A percentile compares a stretch with the other conserved stretches of the same genome.
Evolutionary conservation across 2,329 filamentous ascomycete species (phyloP).

Genomic region (Colletotrichum echinochloae): DNA sequence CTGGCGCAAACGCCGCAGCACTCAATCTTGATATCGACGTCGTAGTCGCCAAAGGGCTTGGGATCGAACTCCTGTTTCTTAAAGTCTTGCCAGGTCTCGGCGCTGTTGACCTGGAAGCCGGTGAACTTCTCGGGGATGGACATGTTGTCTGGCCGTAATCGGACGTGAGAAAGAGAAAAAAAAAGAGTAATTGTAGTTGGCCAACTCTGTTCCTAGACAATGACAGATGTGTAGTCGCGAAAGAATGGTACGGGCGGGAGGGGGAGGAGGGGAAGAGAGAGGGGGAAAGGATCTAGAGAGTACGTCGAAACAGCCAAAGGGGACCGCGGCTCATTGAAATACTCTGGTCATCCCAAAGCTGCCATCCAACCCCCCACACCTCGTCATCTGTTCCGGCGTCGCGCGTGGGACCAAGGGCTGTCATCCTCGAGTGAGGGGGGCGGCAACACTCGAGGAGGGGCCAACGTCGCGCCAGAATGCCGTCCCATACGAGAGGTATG

Average conservation of each 20-base stretch:
- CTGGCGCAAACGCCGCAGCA: conserved; percentile 82
- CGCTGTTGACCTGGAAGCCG: conserved; percentile 69
- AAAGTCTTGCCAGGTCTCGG: conserved; percentile 69
- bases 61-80: conserved; percentile 82
- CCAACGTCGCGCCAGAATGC: conserved; percentile 33
- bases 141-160: conserved; percentile 51
- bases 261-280: conserved; percentile 22
- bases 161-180: conserved; percentile 3
- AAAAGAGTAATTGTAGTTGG: not conserved
- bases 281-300: not conserved
- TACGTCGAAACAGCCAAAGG: conserved; percentile 17
- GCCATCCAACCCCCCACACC: conserved; percentile 27
- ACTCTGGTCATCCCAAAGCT: conserved; percentile 37
- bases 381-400: conserved; percentile 20
- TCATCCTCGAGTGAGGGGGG: conserved; percentile 36
- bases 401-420: conserved; percentile 22
- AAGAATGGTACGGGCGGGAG: conserved; percentile 3
- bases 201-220: not conserved
- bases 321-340: conserved; percentile 36
- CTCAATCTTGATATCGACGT: conserved; percentile 89
- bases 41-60: conserved; percentile 87
- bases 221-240: not conserved
- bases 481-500: conserved; percentile 24
- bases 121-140: conserved; percentile 70
- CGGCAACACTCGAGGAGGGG: conserved; percentile 30